Conservation (phyloP, 2,329 filamentous ascomycete species). For the Sarocladium strictum region DNA sequence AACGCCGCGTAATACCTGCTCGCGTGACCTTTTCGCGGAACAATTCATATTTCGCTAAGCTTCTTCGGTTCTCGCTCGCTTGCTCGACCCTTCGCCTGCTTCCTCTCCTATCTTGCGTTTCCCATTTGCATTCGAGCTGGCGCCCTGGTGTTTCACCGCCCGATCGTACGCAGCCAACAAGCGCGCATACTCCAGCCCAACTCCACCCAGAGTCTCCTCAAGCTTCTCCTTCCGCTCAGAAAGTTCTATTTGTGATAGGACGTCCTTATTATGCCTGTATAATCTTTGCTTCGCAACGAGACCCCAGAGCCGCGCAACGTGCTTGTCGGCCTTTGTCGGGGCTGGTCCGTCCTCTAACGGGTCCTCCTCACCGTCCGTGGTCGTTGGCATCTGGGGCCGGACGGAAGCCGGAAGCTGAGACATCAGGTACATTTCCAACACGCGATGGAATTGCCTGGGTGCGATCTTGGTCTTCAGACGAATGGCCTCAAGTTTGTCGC, state of each 20-base stretch:
- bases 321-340: slow-evolving; percentile 49
- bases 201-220: slow-evolving; percentile 59
- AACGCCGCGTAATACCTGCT: no score
- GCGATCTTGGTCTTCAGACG: slow-evolving; percentile 63
- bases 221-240: slow-evolving; percentile 67
- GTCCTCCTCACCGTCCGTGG: slow-evolving; percentile 35
- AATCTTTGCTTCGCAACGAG: slow-evolving; percentile 72
- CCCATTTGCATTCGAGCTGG: slow-evolving; percentile 20
- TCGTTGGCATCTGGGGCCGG: slow-evolving; percentile 48
- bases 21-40: neutral
- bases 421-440: slow-evolving; percentile 71
- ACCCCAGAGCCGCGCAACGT: slow-evolving; percentile 65
- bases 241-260: slow-evolving; percentile 62
- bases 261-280: slow-evolving; percentile 68
- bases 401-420: slow-evolving; percentile 50
- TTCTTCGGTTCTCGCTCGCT: slow-evolving; percentile 39
- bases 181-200: slow-evolving; percentile 68
- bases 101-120: slow-evolving; percentile 42
- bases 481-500: slow-evolving; percentile 48
- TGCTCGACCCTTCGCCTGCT: slow-evolving; percentile 25
- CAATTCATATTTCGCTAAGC: slow-evolving; percentile 13
- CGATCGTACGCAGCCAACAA: slow-evolving; percentile 47
- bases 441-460: slow-evolving; percentile 66
- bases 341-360: slow-evolving; percentile 17
- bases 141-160: slow-evolving; percentile 21